phyloP scores from a whole-genome alignment of 495 filamentous ascomycete genomes.

The Hyaloscypha variabilis region DNA sequence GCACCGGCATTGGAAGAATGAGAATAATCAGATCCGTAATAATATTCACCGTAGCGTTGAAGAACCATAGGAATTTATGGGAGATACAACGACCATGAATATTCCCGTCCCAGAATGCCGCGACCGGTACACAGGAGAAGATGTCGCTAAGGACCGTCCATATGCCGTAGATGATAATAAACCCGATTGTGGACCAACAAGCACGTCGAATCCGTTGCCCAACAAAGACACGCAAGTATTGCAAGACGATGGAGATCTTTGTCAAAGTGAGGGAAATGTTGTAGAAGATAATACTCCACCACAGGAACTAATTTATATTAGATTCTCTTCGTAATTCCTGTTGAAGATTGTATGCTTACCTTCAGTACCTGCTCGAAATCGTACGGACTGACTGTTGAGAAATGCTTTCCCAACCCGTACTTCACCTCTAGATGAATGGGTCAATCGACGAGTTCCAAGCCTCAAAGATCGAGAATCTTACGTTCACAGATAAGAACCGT shows the following conservation, averaged over 20 bases:
- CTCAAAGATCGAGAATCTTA: background rate
- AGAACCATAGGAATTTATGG: conserved; percentile 44
- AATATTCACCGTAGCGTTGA: conserved; percentile 58
- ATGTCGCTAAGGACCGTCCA: conserved; percentile 42
- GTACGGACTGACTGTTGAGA: background rate
- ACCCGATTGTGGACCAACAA: conserved; percentile 39
- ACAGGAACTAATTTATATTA: too few species aligned
- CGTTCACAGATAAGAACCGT: background rate
- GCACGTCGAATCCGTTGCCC: conserved; percentile 35
- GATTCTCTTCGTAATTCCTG: too few species aligned
- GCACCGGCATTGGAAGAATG: conserved; percentile 55
- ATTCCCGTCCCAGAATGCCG: conserved; percentile 52
- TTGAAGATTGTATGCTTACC: too few species aligned
- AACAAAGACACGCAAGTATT: conserved; percentile 51
- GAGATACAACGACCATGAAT: conserved; percentile 55
- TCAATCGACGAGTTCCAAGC: background rate
- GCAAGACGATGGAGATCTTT: conserved; percentile 51
- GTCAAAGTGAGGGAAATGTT: conserved; percentile 31
- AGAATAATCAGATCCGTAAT: conserved; percentile 59
- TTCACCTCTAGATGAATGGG: background rate
- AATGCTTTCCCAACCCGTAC: background rate
- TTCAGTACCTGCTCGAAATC: background rate
- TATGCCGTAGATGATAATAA: conserved; percentile 44
- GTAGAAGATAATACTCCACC: background rate
- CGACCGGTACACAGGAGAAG: conserved; percentile 58